phyloP scores from a whole-genome alignment of 108 stramenopile species.

The Nitzschia putrida region DNA sequence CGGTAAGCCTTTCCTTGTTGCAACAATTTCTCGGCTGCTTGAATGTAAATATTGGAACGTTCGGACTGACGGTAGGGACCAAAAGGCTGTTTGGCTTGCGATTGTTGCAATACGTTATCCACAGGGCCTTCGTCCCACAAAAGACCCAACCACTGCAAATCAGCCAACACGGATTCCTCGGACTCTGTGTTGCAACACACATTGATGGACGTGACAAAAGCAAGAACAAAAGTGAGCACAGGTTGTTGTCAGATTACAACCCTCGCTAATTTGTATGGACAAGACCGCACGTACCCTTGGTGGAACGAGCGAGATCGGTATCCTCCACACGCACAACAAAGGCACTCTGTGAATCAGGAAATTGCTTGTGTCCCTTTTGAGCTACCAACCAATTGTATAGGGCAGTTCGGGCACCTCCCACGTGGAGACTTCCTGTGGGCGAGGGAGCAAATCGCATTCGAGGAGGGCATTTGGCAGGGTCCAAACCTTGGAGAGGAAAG shows the following conservation, averaged over 20 bases:
- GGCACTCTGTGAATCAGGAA: constrained; percentile 38
- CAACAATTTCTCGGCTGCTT: constrained; percentile 64
- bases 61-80: constrained; percentile 89
- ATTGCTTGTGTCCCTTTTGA: constrained; percentile 82
- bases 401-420: constrained; percentile 96
- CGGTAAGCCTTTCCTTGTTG: constrained; percentile 87
- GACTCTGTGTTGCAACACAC: constrained; percentile 50
- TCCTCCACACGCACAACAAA: constrained; percentile 95
- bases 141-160: constrained; percentile 89
- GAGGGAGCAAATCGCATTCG: constrained; percentile 93
- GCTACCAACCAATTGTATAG: constrained; percentile 96
- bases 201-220: background rate
- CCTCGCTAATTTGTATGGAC: background rate
- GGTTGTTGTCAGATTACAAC: background rate
- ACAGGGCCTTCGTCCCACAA: constrained; percentile 94
- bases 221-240: background rate
- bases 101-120: constrained; percentile 10
- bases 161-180: constrained; percentile 91
- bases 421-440: constrained; percentile 94
- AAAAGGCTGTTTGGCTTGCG: constrained; percentile 51
- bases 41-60: constrained; percentile 71
- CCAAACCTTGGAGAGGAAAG: constrained; percentile 74
- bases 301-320: constrained; percentile 85
- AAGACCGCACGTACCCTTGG: constrained; percentile 56
- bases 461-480: constrained; percentile 59